phyloP scores from a whole-genome alignment of 2,329 filamentous ascomycete species.

The Claviceps cyperi region DNA sequence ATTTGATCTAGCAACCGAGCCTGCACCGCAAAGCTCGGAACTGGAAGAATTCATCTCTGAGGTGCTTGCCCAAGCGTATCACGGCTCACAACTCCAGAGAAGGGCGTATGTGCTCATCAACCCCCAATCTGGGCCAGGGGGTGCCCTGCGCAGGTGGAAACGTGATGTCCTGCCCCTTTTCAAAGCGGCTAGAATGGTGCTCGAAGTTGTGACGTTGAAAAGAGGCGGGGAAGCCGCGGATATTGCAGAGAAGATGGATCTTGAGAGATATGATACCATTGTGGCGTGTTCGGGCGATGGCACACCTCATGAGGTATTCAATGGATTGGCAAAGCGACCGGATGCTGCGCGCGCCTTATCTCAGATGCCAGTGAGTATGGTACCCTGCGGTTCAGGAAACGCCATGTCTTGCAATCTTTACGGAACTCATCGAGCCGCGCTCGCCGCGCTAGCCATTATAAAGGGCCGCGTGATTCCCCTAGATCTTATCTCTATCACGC shows the following conservation, averaged over 20 bases:
- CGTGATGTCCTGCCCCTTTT: conserved; percentile 69
- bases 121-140: conserved; percentile 74
- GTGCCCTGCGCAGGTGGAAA: conserved; percentile 58
- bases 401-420: conserved; percentile 84
- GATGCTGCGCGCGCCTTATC: conserved; percentile 63
- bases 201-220: conserved; percentile 60
- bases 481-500: conserved; percentile 78
- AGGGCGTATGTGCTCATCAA: conserved; percentile 83
- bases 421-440: conserved; percentile 59
- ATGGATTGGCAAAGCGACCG: conserved; percentile 64
- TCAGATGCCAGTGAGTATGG: conserved; percentile 67
- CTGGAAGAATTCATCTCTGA: conserved; percentile 47
- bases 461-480: conserved; percentile 77
- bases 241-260: conserved; percentile 60
- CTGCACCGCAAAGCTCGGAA: conserved; percentile 18
- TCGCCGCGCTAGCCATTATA: conserved; percentile 70
- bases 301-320: conserved; percentile 85
- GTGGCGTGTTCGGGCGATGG: conserved; percentile 88
- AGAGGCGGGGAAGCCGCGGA: conserved; percentile 65
- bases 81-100: conserved; percentile 51
- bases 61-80: conserved; percentile 58
- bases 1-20: conserved; percentile 25
- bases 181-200: conserved; percentile 59
- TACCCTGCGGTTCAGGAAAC: conserved; percentile 90
- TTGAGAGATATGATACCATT: conserved; percentile 70